Percentiles rank a stretch among this genome's conserved stretches.
Evolutionary conservation across 306 rosid genomes (phyloP).

Genomic region (Lupinus albus): DNA sequence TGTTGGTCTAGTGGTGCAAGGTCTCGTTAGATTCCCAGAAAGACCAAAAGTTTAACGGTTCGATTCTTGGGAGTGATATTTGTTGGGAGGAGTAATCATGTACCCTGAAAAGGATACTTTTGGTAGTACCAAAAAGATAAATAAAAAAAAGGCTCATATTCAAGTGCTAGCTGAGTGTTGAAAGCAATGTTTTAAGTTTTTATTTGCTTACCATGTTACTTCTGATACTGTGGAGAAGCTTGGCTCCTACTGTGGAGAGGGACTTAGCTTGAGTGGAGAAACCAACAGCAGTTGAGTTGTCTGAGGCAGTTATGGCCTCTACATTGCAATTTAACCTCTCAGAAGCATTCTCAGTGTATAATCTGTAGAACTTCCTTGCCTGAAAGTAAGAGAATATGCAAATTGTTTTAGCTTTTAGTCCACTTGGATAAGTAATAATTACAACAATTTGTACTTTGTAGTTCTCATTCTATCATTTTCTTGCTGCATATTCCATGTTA

Average conservation of each 20-base stretch:
- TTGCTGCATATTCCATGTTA: not conserved
- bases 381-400: constrained; percentile 36
- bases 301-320: constrained; percentile 53
- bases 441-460: not conserved
- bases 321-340: constrained; percentile 55
- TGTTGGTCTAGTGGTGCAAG: too few relatives aligned
- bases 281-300: constrained; percentile 42
- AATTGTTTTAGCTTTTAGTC: not conserved
- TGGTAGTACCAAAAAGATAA: too few relatives aligned
- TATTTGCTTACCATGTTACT: constrained; percentile 51
- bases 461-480: not conserved
- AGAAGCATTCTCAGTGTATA: constrained; percentile 53
- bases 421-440: constrained; percentile 4
- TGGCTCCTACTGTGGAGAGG: constrained; percentile 57
- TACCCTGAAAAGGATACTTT: too few relatives aligned
- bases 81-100: too few relatives aligned
- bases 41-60: too few relatives aligned
- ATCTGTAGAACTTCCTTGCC: constrained; percentile 51
- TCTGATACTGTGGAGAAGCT: constrained; percentile 49
- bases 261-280: constrained; percentile 49
- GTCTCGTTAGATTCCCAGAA: too few relatives aligned
- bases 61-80: too few relatives aligned
- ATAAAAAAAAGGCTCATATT: not conserved
- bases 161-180: not conserved
- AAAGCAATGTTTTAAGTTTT: constrained; percentile 9